phyloP scores from a whole-genome alignment of 257 asterid species.

The Knoxia roxburghii region DNA sequence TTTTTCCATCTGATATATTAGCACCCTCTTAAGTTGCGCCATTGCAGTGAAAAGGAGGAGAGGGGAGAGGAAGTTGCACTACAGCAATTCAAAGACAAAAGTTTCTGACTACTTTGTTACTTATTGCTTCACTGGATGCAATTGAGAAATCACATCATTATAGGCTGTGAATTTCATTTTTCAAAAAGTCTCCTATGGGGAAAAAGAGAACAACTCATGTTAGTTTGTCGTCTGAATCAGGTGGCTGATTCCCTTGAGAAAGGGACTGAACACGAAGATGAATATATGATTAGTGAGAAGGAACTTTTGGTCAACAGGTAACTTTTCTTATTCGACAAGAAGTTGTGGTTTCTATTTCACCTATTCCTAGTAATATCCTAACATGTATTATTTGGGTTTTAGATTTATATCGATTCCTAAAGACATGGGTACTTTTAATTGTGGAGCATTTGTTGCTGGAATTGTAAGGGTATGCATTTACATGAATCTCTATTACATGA shows the following conservation, averaged over 20 bases:
- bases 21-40: not conserved
- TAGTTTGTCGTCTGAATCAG: constrained; percentile 24
- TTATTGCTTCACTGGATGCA: not conserved
- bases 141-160: not conserved
- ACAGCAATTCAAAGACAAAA: too few relatives aligned
- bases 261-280: constrained; percentile 98
- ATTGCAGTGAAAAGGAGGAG: too few relatives aligned
- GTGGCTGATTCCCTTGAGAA: constrained; percentile 96
- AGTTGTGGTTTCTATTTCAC: constrained; percentile 1
- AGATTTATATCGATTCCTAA: constrained; percentile 94
- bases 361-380: constrained; percentile 15
- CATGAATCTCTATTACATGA: constrained; percentile 11
- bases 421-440: constrained; percentile 96
- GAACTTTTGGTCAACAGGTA: constrained; percentile 94
- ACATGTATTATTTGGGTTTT: constrained; percentile 17
- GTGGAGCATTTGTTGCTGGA: constrained; percentile 98
- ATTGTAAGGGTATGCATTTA: constrained; percentile 61
- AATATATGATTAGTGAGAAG: constrained; percentile 95
- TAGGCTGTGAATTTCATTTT: not conserved
- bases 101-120: not conserved
- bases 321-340: not conserved
- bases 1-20: not conserved
- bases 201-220: not conserved
- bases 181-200: not conserved
- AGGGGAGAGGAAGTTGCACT: too few relatives aligned